Evolutionary conservation across 108 stramenopile genomes (phyloP), one percentile per base, ranked within the genome.

Genomic region (Skeletonema potamos): DNA sequence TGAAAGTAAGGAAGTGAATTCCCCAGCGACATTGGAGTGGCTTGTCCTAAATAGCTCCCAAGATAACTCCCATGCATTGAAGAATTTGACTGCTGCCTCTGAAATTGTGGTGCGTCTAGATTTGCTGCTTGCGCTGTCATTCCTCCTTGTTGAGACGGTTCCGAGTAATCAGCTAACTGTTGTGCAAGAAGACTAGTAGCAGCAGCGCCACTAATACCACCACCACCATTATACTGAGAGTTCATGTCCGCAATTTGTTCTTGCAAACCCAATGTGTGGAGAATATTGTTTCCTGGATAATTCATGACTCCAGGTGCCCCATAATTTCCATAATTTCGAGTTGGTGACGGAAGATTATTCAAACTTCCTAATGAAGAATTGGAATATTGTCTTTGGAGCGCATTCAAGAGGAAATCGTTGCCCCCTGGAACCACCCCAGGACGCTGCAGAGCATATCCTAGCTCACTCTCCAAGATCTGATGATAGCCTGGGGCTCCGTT

Each of bases 341-440:
- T 9, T 24, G 48, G 48, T 22, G 48, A 51, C 22, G 20, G 48
- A 9, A 51, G 22, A 22, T 51, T 51, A 20, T 51, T 51, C 48
- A 51, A 51, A 51, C 48, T 51, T 9, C 48, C 68, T 37, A 64
- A 27, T 0, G 62, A 41, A 36, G 56, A 58, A 46, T 36, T 61
- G 8, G 76, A 77, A 10, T 62, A 43, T 60, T 77, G 76, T 58
- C 63, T 70, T 70, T 58, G 76, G 51, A 77, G 62, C 12, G 68
- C 34, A 27, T 9, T 60, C 2, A 46, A 62, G 29, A 43, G 41
- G 37, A 54, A 58, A 59, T 64, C 57, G 30, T 64, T 64, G 12
- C 59, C 46, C 55, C 82, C 83, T 28, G 92, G 92, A 36, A 93
- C 87, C 27, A 88, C 86, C 20, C 92, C 92, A 9, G 92, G 92